Base-by-base conservation (phyloP, 306 rosid genomes). In the Ormosia emarginata region DNA sequence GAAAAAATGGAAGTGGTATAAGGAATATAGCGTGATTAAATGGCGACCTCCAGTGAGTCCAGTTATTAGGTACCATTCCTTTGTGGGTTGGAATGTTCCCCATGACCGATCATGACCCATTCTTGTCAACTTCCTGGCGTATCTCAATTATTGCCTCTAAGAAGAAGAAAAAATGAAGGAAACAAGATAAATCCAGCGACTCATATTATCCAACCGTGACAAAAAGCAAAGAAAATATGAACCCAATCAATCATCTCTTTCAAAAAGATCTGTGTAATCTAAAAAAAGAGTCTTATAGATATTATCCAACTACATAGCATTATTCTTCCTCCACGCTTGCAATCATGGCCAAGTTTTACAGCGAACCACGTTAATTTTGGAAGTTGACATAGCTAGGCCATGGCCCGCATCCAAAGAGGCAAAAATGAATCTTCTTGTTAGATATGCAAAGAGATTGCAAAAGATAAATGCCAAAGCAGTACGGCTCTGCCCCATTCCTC, bases 401-500 rank as follows among this genome's bases (percentile, higher is more conserved):
- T 52, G 36, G 8, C 58, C 39, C 49, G 70, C 12, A 71, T 78
- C 67, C 24, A 69, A n/a, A 79, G 71, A 52, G 64, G 82, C 66
- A 82, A 83, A 67, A 44, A 32, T 74, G 89, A 75, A 82, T 86
- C 84, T 82, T 34, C 6, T 43, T 57, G 62, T 62, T 79, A 74
- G 89, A 86, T 79, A 41, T 82, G 84, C 81, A 59, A 30, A 32
- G 9, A 85, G 71, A 85, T 80, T 76, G 58, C 72, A 49, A 8
- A 30, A 61, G 86, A 82, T 79, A 69, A 79, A 72, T 52, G 76
- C 87, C 83, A 79, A 64, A 75, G 58, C 80, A 68, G 87, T 83
- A 86, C 85, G 83, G 81, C 80, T 73, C 82, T 68, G 67, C 79
- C 67, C 75, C 83, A 30, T 73, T 65, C 80, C 86, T 85, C 75